Conservation (phyloP, 306 rosid species). For the Malus domestica region DNA sequence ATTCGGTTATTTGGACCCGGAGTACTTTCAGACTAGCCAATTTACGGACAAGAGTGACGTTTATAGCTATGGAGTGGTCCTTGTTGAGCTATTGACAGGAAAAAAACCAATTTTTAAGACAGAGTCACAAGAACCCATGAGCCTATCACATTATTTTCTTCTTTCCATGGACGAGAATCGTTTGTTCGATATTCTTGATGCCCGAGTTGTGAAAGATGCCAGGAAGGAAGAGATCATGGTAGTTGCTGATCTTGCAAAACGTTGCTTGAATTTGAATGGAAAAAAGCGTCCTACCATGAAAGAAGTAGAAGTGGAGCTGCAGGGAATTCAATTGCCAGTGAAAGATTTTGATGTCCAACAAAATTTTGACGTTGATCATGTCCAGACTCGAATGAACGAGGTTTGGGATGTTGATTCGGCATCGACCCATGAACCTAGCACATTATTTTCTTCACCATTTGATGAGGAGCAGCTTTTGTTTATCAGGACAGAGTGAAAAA, state of each 20-base stretch:
- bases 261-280: constrained; percentile 1
- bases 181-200: neutral
- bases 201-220: neutral
- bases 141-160: neutral
- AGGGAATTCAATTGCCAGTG: neutral
- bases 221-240: neutral
- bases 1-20: neutral
- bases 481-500: neutral
- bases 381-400: neutral
- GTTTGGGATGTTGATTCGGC: neutral
- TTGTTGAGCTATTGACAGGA: neutral
- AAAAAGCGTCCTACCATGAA: neutral
- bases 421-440: neutral
- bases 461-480: neutral
- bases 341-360: neutral
- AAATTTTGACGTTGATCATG: neutral
- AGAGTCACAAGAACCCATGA: neutral
- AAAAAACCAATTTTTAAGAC: neutral
- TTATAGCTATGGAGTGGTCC: neutral
- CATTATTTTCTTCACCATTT: neutral
- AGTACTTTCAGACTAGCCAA: neutral
- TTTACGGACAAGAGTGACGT: constrained; percentile 6
- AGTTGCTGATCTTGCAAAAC: neutral
- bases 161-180: neutral
- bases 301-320: neutral